Conservation (phyloP, 2,329 filamentous ascomycete genomes). For the Xylaria sp. region DNA sequence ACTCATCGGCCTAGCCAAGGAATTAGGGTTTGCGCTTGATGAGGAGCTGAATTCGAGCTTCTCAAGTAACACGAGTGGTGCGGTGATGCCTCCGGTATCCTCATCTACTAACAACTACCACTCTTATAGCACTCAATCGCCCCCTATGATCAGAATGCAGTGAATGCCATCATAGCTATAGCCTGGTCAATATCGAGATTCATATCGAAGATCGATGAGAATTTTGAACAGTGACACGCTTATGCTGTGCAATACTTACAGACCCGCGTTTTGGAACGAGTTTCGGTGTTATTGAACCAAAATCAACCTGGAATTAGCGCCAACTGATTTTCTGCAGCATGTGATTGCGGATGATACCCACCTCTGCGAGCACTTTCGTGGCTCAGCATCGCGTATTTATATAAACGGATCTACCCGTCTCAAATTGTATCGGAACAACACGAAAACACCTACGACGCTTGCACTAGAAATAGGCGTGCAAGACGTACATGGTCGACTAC, state of each 20-base stretch:
- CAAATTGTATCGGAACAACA: not conserved
- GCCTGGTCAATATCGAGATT: conserved; percentile 28
- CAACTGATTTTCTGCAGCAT: conserved; percentile 23
- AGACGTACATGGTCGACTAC: not conserved
- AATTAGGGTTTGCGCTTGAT: conserved; percentile 56
- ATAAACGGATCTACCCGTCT: not conserved
- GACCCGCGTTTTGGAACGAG: not conserved
- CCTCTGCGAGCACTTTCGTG: conserved; percentile 27
- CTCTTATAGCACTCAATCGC: conserved; percentile 32
- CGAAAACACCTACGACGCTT: not conserved
- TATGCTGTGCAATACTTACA: not conserved
- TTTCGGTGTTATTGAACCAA: conserved; percentile 5
- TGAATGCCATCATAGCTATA: conserved; percentile 31
- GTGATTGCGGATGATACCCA: conserved; percentile 32
- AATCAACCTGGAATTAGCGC: conserved; percentile 12
- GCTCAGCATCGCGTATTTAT: conserved; percentile 22
- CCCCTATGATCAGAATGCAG: conserved; percentile 37
- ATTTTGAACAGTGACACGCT: not conserved
- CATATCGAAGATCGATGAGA: not conserved
- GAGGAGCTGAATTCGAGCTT: conserved; percentile 54
- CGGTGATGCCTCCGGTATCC: conserved; percentile 39
- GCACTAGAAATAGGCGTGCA: not conserved
- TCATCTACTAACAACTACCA: conserved; percentile 37
- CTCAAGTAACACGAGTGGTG: conserved; percentile 52
- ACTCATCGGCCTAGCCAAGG: conserved; percentile 62